A percentile compares a stretch with the other conserved stretches of the same genome.
phyloP scores from a whole-genome alignment of 2,329 filamentous ascomycete genomes.

The Sporothrix schenckii region DNA sequence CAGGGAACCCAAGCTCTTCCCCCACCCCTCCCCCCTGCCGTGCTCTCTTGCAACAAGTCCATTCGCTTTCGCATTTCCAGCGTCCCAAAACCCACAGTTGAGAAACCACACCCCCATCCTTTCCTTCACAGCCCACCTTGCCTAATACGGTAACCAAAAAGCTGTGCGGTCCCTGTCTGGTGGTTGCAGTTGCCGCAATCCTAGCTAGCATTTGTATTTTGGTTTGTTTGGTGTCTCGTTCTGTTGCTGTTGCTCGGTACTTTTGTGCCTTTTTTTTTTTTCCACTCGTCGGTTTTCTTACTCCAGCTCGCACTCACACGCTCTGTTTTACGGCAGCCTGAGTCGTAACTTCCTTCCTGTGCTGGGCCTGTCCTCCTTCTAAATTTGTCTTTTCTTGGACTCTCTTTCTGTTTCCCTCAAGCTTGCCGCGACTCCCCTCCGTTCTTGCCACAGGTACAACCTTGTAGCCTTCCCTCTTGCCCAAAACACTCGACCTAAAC shows the following conservation, averaged over 20 bases:
- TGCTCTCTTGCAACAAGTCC: not conserved
- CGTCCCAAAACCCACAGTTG: conserved; percentile 13
- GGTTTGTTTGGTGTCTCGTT: not conserved
- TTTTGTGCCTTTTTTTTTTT: not conserved
- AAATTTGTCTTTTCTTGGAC: conserved; percentile 21
- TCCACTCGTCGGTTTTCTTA: not conserved
- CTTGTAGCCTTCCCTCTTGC: not conserved
- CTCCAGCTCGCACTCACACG: not conserved
- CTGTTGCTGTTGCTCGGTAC: not conserved
- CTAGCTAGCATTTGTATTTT: conserved; percentile 25
- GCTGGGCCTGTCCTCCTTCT: conserved; percentile 9
- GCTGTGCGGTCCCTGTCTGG: conserved; percentile 19
- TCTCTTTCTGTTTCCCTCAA: not conserved
- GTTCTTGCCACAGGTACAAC: conserved; percentile 6
- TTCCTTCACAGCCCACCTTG: conserved; percentile 33
- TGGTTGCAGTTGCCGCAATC: conserved; percentile 27
- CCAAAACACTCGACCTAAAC: conserved; percentile 15
- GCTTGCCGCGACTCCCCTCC: conserved; percentile 9
- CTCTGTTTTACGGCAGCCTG: not conserved
- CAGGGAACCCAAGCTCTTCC: not conserved
- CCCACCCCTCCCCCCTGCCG: conserved; percentile 14
- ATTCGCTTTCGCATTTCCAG: conserved; percentile 6
- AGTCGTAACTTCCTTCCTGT: conserved; percentile 19
- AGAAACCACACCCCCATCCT: not conserved
- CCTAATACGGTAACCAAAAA: conserved; percentile 31